These are phyloP conservation scores for Paratinospora sagittata DNA, from an alignment of 164 flowering plant genomes.

Conservation along the genomic window DNA sequence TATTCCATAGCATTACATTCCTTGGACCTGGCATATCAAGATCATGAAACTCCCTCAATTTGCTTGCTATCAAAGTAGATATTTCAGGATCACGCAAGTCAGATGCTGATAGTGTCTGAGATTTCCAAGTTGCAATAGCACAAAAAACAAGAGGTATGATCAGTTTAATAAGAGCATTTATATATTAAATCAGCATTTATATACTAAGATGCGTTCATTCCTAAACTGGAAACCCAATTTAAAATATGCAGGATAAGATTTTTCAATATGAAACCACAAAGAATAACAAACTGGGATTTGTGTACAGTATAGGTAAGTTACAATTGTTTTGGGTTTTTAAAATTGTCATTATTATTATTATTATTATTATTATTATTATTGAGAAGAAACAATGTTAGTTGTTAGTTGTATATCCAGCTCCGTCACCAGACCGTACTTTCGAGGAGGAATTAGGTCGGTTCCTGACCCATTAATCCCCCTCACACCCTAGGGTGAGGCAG, in stretches of 20 bases:
- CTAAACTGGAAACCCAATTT: not conserved
- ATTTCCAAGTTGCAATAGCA: not conserved
- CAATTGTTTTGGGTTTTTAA: no score
- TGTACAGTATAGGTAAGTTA: not conserved
- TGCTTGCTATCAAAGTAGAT: slow-evolving; percentile 67
- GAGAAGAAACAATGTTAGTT: no score
- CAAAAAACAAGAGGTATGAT: not conserved
- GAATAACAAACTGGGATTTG: not conserved
- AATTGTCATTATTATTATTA: no score
- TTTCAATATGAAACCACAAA: no score
- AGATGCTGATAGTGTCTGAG: slow-evolving; percentile 82
- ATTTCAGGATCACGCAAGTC: slow-evolving; percentile 77
- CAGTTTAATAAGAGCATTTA: not conserved
- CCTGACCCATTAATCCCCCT: no score
- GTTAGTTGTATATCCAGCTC: no score
- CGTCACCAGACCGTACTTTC: no score
- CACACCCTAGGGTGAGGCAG: no score
- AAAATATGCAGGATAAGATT: not conserved
- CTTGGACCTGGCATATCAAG: slow-evolving; percentile 78
- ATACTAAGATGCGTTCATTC: not conserved
- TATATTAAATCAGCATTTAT: not conserved
- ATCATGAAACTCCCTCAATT: slow-evolving; percentile 78
- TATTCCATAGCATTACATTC: slow-evolving; percentile 50
- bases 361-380: no score
- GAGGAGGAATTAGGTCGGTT: no score